These are phyloP conservation scores for Mrakia blollopis DNA, from an alignment of 768 basidiomycete species.

Conservation along the genomic window DNA sequence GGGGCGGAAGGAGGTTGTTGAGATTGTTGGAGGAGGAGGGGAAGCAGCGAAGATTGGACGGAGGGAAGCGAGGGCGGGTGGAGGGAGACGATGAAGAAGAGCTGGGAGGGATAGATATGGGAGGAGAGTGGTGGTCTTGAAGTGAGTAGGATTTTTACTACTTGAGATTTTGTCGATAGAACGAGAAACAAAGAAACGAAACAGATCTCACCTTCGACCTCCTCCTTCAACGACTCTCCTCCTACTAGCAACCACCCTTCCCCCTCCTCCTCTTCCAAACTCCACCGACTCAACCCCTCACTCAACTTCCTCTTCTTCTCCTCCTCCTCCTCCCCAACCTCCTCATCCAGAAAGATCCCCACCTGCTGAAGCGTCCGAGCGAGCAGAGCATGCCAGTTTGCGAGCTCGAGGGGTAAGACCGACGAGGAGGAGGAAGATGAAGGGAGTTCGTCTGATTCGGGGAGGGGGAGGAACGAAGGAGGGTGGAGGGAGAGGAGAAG, in stretches of 20 bases:
- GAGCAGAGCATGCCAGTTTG: not conserved
- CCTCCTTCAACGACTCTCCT: not conserved
- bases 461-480: constrained; percentile 5
- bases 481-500: constrained; percentile 5
- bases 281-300: not conserved
- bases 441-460: not conserved
- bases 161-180: no score
- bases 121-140: no score
- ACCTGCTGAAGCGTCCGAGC: constrained; percentile 2
- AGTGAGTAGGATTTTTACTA: no score
- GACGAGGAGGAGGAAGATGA: not conserved
- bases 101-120: not conserved
- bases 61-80: constrained; percentile 14
- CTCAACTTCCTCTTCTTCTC: not conserved
- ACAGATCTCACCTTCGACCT: not conserved
- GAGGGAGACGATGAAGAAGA: not conserved
- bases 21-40: constrained; percentile 19
- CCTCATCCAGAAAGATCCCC: not conserved
- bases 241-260: not conserved
- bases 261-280: not conserved
- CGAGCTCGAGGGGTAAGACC: not conserved
- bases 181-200: no score
- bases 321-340: not conserved
- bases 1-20: constrained; percentile 27
- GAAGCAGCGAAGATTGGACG: constrained; percentile 21